Evolutionary conservation across 345 rosid species (phyloP).

Genomic region (Rhizophora mangle): DNA sequence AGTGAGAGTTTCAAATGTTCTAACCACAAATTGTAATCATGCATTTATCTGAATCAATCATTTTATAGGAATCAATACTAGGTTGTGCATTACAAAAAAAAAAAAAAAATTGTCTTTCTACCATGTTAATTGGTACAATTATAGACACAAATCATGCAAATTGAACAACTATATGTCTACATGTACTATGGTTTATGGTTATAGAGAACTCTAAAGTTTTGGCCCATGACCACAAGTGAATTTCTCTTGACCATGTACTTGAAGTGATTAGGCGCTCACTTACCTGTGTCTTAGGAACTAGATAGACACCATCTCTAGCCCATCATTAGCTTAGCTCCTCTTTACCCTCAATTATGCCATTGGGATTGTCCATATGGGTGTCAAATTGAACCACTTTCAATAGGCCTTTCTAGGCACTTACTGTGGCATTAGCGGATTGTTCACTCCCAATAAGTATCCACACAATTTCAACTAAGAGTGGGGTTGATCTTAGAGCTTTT

Average conservation of each 20-base stretch:
- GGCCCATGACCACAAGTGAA: slow-evolving; percentile 31
- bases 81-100: too few relatives aligned
- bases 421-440: too few relatives aligned
- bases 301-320: not conserved
- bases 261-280: slow-evolving; percentile 16
- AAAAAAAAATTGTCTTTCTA: too few relatives aligned
- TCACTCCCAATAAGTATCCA: slow-evolving; percentile 20
- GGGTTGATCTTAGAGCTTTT: slow-evolving; percentile 36
- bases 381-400: slow-evolving; percentile 30
- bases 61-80: too few relatives aligned
- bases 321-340: too few relatives aligned
- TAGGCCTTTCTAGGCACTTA: slow-evolving; percentile 6
- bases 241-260: too few relatives aligned
- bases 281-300: slow-evolving; percentile 29
- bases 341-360: slow-evolving; percentile 8
- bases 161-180: not conserved
- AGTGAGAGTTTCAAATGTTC: too few relatives aligned
- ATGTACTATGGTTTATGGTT: not conserved
- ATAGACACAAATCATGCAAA: too few relatives aligned
- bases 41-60: too few relatives aligned
- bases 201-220: not conserved
- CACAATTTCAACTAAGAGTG: slow-evolving; percentile 44
- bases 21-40: too few relatives aligned
- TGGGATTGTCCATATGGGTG: slow-evolving; percentile 34
- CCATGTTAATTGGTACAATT: too few relatives aligned